Evolutionary conservation across 768 basidiomycete species (phyloP).

Genomic region (Mycena olivaceomarginata): DNA sequence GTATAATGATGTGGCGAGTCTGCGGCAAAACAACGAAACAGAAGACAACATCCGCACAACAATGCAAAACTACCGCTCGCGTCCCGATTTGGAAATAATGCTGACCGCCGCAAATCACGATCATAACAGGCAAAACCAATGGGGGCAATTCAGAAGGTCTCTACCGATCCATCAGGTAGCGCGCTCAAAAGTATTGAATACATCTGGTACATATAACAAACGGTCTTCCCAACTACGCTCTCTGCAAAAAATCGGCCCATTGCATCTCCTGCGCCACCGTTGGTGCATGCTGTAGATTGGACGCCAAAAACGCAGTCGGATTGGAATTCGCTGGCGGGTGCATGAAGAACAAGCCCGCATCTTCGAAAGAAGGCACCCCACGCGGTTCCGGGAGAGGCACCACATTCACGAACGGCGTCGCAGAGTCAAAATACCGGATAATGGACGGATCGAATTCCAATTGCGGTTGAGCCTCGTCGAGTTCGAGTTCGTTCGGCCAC

Average conservation of each 20-base stretch:
- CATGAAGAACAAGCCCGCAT: slow-evolving; percentile 39
- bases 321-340: background rate
- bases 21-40: too few relatives aligned
- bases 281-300: background rate
- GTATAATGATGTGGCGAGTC: too few relatives aligned
- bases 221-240: slow-evolving; percentile 12
- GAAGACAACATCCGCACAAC: background rate
- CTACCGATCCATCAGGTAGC: too few relatives aligned
- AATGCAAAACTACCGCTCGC: slow-evolving; percentile 22
- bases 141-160: too few relatives aligned
- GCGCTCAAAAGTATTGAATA: background rate
- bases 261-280: background rate
- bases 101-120: too few relatives aligned
- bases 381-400: slow-evolving; percentile 15
- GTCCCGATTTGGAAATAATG: slow-evolving; percentile 16
- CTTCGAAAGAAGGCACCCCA: background rate
- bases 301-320: slow-evolving; percentile 23
- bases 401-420: slow-evolving; percentile 12
- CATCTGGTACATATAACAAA: background rate
- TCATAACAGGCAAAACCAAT: too few relatives aligned
- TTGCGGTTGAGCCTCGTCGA: background rate
- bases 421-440: slow-evolving; percentile 36
- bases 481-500: background rate
- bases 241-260: slow-evolving; percentile 22
- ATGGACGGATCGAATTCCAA: slow-evolving; percentile 37